Base-by-base conservation (phyloP, 2,329 filamentous ascomycete genomes). In the Ophiostoma australiae region DNA sequence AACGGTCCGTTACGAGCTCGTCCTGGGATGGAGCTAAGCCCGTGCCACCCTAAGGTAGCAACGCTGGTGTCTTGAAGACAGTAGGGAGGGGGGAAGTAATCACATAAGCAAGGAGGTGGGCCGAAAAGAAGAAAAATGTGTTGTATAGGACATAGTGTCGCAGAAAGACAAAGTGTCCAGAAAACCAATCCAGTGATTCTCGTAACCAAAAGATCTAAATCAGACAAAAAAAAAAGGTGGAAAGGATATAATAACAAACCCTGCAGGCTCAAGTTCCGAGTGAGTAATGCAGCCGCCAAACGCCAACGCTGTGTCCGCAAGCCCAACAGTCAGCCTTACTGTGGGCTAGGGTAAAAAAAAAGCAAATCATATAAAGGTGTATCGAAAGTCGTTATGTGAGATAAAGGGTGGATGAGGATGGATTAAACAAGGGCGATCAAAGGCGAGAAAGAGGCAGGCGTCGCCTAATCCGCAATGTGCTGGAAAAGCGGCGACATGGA, bases 1-100 rank as follows among this genome's bases (percentile, higher is more conserved):
- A 91, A 90, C 89, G 90, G 88, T 92, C 90, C 90, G 90, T 92
- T 92, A 90, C 90, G 89, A 84, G 82, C 84, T 86, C 84, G 82
- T 87, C 86, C 87, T 90, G 84, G 82, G 85, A 78, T 71, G 85
- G 83, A 88, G 86, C 84, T 81, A 82, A 86, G 88, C 83, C 85
- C 90, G 86, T 90, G 90, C 90, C 86, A 84, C 85, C 90, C 86
- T 75, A 84, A 86, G 88, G 87, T 85, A 89, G 89, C 90, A 91
- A 88, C 90, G 87, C 84, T 91, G 90, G 90, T 72, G 73, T 67
- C 35, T n/a, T 39, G 15, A 63, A 17, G 58, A 63, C 13, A 63
- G 31, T 13, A 35, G 10, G 58, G 8, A 39, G 13, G 17, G 48
- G 31, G 69, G 33, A 31, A 20, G 27, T 13, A 17, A 7, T 65